Percentiles rank a stretch among this genome's conserved stretches.
These are phyloP conservation scores for Phytophthora palmivora DNA, from an alignment of 352 stramenopile species.

Conservation along the genomic window DNA sequence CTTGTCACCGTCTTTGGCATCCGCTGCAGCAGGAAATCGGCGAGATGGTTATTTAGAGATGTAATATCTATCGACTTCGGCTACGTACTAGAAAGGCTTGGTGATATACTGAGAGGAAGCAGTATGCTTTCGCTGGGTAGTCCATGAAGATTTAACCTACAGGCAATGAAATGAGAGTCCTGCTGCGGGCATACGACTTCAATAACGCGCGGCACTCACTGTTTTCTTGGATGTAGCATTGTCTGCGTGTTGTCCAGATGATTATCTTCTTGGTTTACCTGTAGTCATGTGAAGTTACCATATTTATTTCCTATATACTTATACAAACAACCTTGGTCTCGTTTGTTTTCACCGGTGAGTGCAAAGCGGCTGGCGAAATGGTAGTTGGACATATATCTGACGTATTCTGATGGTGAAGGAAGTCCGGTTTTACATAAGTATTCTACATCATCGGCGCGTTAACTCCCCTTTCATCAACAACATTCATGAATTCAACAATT, in stretches of 20 bases:
- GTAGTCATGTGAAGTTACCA: background rate
- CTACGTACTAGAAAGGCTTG: constrained; percentile 10
- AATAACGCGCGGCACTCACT: constrained; percentile 5
- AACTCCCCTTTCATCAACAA: too few species aligned
- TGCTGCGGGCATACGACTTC: background rate
- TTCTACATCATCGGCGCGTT: constrained; percentile 16
- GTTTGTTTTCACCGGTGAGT: constrained; percentile 2
- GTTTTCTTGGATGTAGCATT: background rate
- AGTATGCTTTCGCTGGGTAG: constrained; percentile 48
- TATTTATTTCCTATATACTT: background rate
- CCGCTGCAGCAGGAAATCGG: background rate
- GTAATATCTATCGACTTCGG: background rate
- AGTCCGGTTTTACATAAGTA: constrained; percentile 48
- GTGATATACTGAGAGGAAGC: constrained; percentile 37
- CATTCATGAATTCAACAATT: too few species aligned
- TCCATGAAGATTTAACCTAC: constrained; percentile 13
- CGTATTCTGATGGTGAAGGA: constrained; percentile 36
- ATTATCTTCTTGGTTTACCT: constrained; percentile 6
- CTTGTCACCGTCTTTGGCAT: constrained; percentile 3
- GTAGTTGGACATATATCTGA: background rate
- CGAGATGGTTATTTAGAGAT: constrained; percentile 5
- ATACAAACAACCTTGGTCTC: constrained; percentile 4
- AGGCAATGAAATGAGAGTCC: background rate
- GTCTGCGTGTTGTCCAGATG: constrained; percentile 2
- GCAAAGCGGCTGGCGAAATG: background rate